Conservation (phyloP, 1,284 basidiomycete genomes). For the Porodaedalea pini region DNA sequence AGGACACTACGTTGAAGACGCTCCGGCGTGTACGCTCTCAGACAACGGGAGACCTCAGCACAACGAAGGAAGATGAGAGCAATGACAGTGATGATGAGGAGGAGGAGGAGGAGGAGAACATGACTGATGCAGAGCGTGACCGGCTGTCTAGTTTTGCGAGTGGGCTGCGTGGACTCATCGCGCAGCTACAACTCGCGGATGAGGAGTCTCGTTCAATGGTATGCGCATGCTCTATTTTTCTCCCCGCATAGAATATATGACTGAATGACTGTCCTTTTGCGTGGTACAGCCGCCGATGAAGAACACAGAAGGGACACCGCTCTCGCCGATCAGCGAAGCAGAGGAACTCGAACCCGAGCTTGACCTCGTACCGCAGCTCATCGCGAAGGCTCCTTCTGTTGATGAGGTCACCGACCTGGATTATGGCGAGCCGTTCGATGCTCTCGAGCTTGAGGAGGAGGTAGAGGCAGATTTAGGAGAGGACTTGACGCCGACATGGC, state of each 20-base stretch:
- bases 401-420: background rate
- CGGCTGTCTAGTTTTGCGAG: background rate
- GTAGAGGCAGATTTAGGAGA: background rate
- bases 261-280: background rate
- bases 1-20: background rate
- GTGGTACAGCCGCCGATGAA: background rate
- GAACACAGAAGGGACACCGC: conserved; percentile 1
- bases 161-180: conserved; percentile 7
- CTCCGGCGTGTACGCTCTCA: background rate
- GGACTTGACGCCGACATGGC: background rate
- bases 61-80: background rate
- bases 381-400: background rate
- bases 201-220: background rate
- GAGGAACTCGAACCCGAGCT: background rate
- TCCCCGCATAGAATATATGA: background rate
- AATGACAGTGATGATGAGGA: background rate
- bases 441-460: background rate
- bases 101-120: background rate
- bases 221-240: too few species aligned
- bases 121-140: background rate
- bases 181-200: conserved; percentile 2
- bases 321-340: conserved; percentile 6
- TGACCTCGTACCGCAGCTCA: background rate
- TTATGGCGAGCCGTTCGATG: background rate
- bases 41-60: background rate